phyloP scores from a whole-genome alignment of 2,329 filamentous ascomycete species.

The Cladophialophora exuberans region DNA sequence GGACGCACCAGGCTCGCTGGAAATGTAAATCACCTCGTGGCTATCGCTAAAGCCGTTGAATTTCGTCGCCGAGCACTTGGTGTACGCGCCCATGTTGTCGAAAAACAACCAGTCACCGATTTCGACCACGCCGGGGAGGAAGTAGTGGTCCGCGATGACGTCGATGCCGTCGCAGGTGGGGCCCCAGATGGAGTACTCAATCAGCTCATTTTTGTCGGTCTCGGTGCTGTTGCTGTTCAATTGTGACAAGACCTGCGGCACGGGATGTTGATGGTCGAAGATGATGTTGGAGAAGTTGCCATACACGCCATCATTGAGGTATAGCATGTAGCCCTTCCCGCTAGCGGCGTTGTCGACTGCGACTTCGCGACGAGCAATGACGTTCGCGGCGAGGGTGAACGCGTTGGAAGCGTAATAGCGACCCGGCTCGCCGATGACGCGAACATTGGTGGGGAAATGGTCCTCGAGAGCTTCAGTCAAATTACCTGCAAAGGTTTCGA shows the following conservation, averaged over 20 bases:
- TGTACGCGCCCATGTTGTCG: conserved; percentile 98
- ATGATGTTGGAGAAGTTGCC: conserved; percentile 52
- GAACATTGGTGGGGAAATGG: conserved; percentile 81
- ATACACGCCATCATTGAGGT: conserved; percentile 96
- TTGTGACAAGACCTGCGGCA: conserved; percentile 72
- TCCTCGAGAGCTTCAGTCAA: conserved; percentile 79
- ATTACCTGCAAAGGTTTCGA: conserved; percentile 84
- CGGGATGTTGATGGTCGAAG: conserved; percentile 68
- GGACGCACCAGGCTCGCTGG: conserved; percentile 84
- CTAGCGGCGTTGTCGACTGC: conserved; percentile 65
- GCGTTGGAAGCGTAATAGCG: conserved; percentile 93
- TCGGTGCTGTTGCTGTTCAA: too few species aligned
- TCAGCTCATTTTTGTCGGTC: conserved; percentile 54
- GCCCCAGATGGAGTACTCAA: conserved; percentile 96
- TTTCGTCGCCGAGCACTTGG: conserved; percentile 93
- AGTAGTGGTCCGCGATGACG: conserved; percentile 81
- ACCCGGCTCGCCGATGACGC: conserved; percentile 92
- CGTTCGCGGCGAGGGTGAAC: conserved; percentile 92
- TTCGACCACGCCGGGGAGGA: conserved; percentile 75
- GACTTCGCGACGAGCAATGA: conserved; percentile 92
- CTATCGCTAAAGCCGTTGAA: conserved; percentile 97
- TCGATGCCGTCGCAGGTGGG: conserved; percentile 98
- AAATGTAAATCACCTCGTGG: conserved; percentile 93
- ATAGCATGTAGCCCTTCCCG: conserved; percentile 87
- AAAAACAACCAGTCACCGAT: conserved; percentile 99